phyloP scores from a whole-genome alignment of 192 early-diverging fungal species.

The Coemansia umbellata region DNA sequence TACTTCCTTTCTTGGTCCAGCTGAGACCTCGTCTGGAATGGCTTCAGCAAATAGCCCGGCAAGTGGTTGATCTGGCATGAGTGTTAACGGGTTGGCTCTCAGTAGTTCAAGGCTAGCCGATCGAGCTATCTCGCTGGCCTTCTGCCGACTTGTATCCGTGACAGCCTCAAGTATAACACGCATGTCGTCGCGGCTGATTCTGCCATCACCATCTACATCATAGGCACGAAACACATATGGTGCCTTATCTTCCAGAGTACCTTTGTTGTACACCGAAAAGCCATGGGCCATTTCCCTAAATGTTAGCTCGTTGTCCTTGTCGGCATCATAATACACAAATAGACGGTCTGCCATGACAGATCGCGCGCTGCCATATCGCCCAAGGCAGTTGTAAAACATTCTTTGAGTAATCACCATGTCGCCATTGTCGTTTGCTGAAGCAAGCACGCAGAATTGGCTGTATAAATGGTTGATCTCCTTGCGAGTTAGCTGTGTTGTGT shows the following conservation, averaged over 20 bases:
- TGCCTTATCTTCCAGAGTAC: constrained; percentile 78
- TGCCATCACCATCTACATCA: constrained; percentile 84
- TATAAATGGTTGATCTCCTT: constrained; percentile 85
- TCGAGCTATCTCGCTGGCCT: constrained; percentile 85
- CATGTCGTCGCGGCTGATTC: constrained; percentile 78
- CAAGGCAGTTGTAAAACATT: constrained; percentile 84
- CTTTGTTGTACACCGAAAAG: constrained; percentile 77
- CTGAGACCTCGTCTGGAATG: constrained; percentile 54
- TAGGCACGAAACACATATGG: constrained; percentile 86
- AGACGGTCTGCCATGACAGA: constrained; percentile 84
- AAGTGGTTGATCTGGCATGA: constrained; percentile 69
- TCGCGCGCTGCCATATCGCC: constrained; percentile 75
- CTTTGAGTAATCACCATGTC: constrained; percentile 69
- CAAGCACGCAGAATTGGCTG: constrained; percentile 79
- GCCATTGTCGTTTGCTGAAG: constrained; percentile 53
- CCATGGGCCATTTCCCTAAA: constrained; percentile 84
- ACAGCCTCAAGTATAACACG: constrained; percentile 91
- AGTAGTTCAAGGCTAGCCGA: constrained; percentile 79
- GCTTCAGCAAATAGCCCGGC: constrained; percentile 85
- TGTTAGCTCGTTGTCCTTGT: constrained; percentile 69
- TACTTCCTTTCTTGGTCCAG: constrained; percentile 30
- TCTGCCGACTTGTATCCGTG: constrained; percentile 82
- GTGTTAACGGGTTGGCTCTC: constrained; percentile 54
- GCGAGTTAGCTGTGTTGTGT: constrained; percentile 55
- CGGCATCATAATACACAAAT: constrained; percentile 86